Conservation (phyloP, 2,329 filamentous ascomycete species). For the Fusarium paranaense region DNA sequence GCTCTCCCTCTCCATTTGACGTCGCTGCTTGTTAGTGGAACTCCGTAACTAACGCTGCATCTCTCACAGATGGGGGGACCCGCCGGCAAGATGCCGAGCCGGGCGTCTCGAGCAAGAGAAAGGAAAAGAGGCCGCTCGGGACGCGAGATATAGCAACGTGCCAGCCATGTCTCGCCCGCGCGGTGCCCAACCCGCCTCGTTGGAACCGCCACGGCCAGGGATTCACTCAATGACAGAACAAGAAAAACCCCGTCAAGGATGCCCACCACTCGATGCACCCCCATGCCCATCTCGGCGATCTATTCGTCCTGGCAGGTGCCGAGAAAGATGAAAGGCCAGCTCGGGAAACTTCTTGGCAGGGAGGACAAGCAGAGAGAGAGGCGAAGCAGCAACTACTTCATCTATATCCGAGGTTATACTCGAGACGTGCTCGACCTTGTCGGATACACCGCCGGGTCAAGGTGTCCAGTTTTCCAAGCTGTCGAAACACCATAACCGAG, state of each 20-base stretch:
- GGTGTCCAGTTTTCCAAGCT: constrained; percentile 6
- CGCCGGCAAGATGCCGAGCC: constrained; percentile 66
- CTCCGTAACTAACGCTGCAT: constrained; percentile 1
- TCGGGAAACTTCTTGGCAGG: constrained; percentile 58
- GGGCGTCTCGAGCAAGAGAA: constrained; percentile 70
- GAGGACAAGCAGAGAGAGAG: background rate
- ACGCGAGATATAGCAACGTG: constrained; percentile 73
- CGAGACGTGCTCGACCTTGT: constrained; percentile 53
- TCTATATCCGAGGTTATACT: constrained; percentile 36
- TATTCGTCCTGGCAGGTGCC: constrained; percentile 49
- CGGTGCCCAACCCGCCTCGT: constrained; percentile 67
- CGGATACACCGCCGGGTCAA: constrained; percentile 28
- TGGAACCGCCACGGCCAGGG: constrained; percentile 58
- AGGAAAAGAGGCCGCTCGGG: constrained; percentile 65
- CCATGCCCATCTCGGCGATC: constrained; percentile 5
- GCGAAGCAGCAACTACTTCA: background rate
- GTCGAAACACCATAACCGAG: constrained; percentile 34
- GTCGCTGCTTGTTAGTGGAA: constrained; percentile 7
- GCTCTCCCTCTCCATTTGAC: constrained; percentile 17
- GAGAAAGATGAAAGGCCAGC: constrained; percentile 56
- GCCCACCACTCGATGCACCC: constrained; percentile 39
- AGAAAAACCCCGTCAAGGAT: background rate
- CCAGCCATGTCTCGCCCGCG: constrained; percentile 69
- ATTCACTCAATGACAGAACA: background rate
- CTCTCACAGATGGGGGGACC: constrained; percentile 52